A percentile compares a stretch with the other conserved stretches of the same genome.
Conservation (phyloP, 352 stramenopile species). For the Phytophthora sp. region DNA sequence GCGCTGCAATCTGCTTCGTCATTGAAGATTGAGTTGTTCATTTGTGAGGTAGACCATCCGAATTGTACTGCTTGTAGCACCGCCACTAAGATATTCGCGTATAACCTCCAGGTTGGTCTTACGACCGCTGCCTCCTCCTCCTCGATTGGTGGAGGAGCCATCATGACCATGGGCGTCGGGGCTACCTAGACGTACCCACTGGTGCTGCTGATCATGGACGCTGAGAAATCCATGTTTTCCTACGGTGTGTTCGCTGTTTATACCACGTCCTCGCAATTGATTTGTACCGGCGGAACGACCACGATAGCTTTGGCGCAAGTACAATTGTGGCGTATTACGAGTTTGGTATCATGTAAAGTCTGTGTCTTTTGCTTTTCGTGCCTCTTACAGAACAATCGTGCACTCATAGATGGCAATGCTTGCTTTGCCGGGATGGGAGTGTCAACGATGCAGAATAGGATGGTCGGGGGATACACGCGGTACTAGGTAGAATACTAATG, state of each 20-base stretch:
- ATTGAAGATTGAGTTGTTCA: constrained; percentile 48
- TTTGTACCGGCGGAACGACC: background rate
- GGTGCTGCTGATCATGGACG: constrained; percentile 28
- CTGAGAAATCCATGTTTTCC: constrained; percentile 36
- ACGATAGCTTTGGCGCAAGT: background rate
- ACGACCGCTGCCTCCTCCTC: constrained; percentile 19
- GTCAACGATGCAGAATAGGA: too few species aligned
- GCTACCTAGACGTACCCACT: constrained; percentile 32
- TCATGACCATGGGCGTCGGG: constrained; percentile 37
- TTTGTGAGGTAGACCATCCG: constrained; percentile 58
- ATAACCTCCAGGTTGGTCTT: constrained; percentile 43
- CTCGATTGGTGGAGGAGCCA: constrained; percentile 1
- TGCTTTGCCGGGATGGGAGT: constrained; percentile 17
- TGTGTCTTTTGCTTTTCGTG: background rate
- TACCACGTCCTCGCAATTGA: constrained; percentile 3
- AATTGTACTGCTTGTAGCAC: constrained; percentile 50
- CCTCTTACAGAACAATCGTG: constrained; percentile 4
- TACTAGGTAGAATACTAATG: too few species aligned
- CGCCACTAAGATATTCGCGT: constrained; percentile 53
- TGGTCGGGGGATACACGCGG: background rate
- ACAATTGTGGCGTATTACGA: constrained; percentile 12
- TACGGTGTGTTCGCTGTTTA: background rate
- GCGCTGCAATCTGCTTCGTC: constrained; percentile 50
- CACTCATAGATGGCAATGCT: constrained; percentile 16
- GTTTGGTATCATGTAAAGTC: constrained; percentile 12